Percentiles rank a stretch among this genome's conserved stretches.
These are phyloP conservation scores for Gentiana macrophylla DNA, from an alignment of 257 asterid genomes.

Conservation along the genomic window DNA sequence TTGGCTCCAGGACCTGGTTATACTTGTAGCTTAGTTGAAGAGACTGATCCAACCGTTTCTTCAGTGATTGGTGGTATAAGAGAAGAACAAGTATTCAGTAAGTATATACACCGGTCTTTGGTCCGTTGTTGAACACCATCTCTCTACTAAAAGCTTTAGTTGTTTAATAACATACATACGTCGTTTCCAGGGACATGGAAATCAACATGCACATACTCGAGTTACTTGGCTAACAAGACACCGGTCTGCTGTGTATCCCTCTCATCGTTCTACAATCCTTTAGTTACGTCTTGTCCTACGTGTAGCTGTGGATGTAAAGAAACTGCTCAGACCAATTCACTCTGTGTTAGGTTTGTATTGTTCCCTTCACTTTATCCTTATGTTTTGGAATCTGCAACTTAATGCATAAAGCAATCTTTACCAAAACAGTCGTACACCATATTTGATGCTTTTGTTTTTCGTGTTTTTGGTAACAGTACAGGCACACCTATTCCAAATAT, in stretches of 20 bases:
- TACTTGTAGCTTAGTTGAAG: slow-evolving; percentile 7
- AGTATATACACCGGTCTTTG: too few relatives aligned
- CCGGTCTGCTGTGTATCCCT: too few relatives aligned
- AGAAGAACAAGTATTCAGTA: too few relatives aligned
- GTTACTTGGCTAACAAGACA: slow-evolving; percentile 22
- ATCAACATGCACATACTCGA: slow-evolving; percentile 11
- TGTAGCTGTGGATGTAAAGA: slow-evolving; percentile 37
- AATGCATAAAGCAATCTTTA: too few relatives aligned
- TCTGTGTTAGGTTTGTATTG: slow-evolving; percentile 50
- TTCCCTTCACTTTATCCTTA: background rate
- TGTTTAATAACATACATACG: too few relatives aligned
- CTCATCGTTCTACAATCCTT: too few relatives aligned
- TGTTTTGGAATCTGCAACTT: background rate
- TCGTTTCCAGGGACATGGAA: background rate
- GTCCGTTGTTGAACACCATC: too few relatives aligned
- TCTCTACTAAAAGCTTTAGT: too few relatives aligned
- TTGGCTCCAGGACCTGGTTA: too few relatives aligned
- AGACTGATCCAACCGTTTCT: slow-evolving; percentile 43
- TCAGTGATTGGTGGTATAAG: slow-evolving; percentile 4
- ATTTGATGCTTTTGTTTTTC: background rate
- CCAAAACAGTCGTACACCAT: too few relatives aligned
- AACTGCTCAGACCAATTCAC: slow-evolving; percentile 21
- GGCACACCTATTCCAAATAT: slow-evolving; percentile 22
- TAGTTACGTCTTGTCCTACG: too few relatives aligned
- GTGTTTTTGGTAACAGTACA: slow-evolving; percentile 28